These are phyloP conservation scores for Discostella stelligeroides DNA, from an alignment of 108 stramenopile species.

Conservation along the genomic window DNA sequence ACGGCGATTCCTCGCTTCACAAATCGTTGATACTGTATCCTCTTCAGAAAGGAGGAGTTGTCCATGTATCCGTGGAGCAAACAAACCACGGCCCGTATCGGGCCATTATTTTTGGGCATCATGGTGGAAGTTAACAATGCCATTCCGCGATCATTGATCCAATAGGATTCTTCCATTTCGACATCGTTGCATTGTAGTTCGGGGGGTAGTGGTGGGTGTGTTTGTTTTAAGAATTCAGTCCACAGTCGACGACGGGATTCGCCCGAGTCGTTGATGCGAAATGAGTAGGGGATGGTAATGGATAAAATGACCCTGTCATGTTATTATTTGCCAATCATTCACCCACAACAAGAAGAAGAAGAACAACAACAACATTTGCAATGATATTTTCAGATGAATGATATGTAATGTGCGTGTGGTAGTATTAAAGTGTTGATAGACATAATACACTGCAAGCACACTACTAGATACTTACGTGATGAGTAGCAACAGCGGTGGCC, in stretches of 20 bases:
- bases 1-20: conserved; percentile 61
- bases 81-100: conserved; percentile 61
- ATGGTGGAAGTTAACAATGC: conserved; percentile 55
- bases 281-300: conserved; percentile 47
- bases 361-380: no score
- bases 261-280: conserved; percentile 60
- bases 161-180: conserved; percentile 50
- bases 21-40: conserved; percentile 48
- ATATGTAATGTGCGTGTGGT: no score
- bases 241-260: conserved; percentile 54
- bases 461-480: conserved; percentile 23
- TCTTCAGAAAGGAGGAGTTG: conserved; percentile 59
- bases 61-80: conserved; percentile 76
- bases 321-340: no score
- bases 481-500: conserved; percentile 24
- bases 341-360: neutral
- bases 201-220: conserved; percentile 58
- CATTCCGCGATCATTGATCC: conserved; percentile 63
- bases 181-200: conserved; percentile 47
- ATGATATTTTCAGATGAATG: no score
- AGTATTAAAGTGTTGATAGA: no score
- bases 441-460: no score
- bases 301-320: neutral
- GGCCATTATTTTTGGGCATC: conserved; percentile 47
- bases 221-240: conserved; percentile 53